A percentile compares a stretch with the other conserved stretches of the same genome.
Evolutionary conservation across 768 basidiomycete species (phyloP).

Genomic region (Sarcomyxa edulis): DNA sequence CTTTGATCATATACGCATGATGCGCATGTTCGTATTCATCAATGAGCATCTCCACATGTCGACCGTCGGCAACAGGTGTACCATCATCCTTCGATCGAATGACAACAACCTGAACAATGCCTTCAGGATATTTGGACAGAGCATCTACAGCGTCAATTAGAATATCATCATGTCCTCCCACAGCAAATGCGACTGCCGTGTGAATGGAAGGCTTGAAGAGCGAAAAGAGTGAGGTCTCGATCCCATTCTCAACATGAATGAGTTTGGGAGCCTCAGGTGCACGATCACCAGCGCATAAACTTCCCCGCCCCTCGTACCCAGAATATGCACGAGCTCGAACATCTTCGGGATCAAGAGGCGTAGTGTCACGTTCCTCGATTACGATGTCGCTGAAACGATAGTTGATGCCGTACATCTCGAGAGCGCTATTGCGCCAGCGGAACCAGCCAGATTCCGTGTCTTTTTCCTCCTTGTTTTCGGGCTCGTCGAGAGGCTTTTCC

Average conservation of each 20-base stretch:
- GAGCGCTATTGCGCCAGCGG: conserved; percentile 15
- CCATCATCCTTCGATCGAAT: too few species aligned
- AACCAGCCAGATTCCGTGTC: conserved; percentile 13
- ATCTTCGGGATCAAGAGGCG: conserved; percentile 8
- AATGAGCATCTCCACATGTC: not conserved
- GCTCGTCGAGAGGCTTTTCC: conserved; percentile 6
- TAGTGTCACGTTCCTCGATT: conserved; percentile 11
- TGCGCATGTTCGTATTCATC: conserved; percentile 6
- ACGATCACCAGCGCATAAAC: conserved; percentile 18
- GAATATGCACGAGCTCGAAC: conserved; percentile 10
- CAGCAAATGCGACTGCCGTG: conserved; percentile 8
- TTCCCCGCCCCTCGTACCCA: conserved; percentile 9
- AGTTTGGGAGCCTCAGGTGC: conserved; percentile 19
- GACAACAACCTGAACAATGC: not conserved
- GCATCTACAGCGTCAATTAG: too few species aligned
- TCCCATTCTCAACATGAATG: not conserved
- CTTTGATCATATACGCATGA: conserved; percentile 3
- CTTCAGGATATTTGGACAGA: not conserved
- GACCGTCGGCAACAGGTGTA: not conserved
- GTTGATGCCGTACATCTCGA: conserved; percentile 20
- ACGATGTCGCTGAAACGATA: conserved; percentile 21
- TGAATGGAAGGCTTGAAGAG: conserved; percentile 9
- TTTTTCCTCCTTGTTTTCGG: conserved; percentile 5
- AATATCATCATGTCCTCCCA: not conserved
- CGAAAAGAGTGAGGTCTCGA: conserved; percentile 9